These are phyloP conservation scores for Penicillium griseofulvum DNA, from an alignment of 2,329 filamentous ascomycete species.

Conservation along the genomic window DNA sequence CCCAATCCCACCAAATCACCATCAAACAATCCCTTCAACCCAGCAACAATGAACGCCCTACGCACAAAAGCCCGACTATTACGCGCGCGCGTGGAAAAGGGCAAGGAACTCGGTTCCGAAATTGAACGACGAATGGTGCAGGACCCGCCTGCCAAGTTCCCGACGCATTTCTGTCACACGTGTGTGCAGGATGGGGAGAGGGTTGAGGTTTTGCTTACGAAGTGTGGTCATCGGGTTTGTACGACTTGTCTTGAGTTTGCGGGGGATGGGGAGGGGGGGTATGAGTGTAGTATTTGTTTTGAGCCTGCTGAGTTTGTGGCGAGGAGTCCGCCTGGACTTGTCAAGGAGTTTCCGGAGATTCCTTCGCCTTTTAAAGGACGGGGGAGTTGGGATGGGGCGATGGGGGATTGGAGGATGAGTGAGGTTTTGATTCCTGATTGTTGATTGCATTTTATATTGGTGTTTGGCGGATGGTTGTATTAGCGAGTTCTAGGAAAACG, in stretches of 20 bases:
- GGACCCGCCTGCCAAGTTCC: conserved; percentile 5
- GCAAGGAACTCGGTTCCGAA: conserved; percentile 23
- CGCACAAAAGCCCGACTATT: conserved; percentile 13
- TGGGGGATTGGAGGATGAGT: not conserved
- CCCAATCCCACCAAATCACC: not conserved
- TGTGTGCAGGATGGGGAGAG: conserved; percentile 18
- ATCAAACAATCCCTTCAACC: conserved; percentile 7
- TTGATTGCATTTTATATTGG: not conserved
- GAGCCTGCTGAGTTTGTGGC: conserved; percentile 12
- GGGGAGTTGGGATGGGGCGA: not conserved
- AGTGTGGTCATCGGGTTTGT: conserved; percentile 24
- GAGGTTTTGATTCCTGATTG: not conserved
- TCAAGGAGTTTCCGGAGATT: conserved; percentile 4
- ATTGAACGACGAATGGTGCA: conserved; percentile 22
- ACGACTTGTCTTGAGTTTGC: conserved; percentile 20
- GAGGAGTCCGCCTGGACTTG: conserved; percentile 3
- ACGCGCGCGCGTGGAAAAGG: conserved; percentile 24
- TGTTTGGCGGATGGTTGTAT: not conserved
- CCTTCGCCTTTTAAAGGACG: not conserved
- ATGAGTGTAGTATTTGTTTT: conserved; percentile 26
- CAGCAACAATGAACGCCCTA: not conserved
- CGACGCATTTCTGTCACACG: conserved; percentile 26
- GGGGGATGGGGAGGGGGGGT: conserved; percentile 8
- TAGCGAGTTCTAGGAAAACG: not conserved
- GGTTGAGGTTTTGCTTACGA: conserved; percentile 18